Evolutionary conservation across 306 rosid species (phyloP), one percentile per base, ranked within the genome.

Genomic region (Quillaja saponaria): DNA sequence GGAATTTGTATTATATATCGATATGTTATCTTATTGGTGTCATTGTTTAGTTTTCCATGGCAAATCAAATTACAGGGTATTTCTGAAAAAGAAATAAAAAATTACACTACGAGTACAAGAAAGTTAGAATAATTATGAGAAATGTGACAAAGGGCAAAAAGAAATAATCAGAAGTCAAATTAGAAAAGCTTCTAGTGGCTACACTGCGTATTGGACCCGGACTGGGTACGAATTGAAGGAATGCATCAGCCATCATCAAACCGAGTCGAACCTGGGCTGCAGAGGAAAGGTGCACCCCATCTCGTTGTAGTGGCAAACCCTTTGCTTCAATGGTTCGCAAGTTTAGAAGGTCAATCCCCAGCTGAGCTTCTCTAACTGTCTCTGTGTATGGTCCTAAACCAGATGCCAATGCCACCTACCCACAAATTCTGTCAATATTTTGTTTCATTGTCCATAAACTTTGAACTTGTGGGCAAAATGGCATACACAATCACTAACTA

Each of bases 321-420:
- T 62, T 51, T 10, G 88, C 85, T 11, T 90, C 97, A 4, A 84
- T 78, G 0, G 90, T 82, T 61, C 71, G 63, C 40, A 90, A 34
- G 49, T 87, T 85, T 13, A 63, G 67, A 6, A 87, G 73, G 49
- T 90, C 75, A 8, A 76, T 62, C 49, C 78, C 76, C 13, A 84
- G 60, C 50, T 90, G 95, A 2, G 90, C 95, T 33, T 76, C 74
- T 69, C 95, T 79, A 3, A 90, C 77, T 1, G 48, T 56, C 14
- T 87, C 86, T 46, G 37, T 48, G 60, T 66, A 85, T 6, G 68
- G 74, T 47, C 92, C 97, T 33, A 19, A 10, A 11, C 90, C 86
- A 0, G 97, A 77, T 46, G 88, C 92, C 54, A 87, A 48, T 3
- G 83, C 95, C 62, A 90, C 95, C 95, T 90, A 34, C 41, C 39